Base-by-base conservation (phyloP, 495 filamentous ascomycete genomes). In the Aspergillus panamensis region DNA sequence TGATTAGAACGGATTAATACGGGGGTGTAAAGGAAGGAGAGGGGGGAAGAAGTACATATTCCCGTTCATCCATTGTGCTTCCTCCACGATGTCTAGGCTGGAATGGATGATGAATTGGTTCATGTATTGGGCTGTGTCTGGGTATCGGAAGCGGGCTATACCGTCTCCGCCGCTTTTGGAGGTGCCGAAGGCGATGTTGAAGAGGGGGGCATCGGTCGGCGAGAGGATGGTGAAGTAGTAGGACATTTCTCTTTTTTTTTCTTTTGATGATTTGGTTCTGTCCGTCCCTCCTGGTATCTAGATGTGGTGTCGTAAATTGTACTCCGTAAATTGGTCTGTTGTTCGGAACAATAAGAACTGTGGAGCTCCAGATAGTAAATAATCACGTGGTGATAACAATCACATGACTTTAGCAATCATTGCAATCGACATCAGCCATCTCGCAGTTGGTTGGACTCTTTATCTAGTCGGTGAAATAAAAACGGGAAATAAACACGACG, bases 91-190 rank as follows among this genome's bases (percentile, higher is more conserved):
- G 68, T 98, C 94, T 43, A 98, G 76, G 63, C 87, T 87, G 53
- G 87, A 88, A 76, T 98, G 93, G 47, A 94, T 86, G 71, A 98
- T 89, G 79, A 97, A 97, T 73, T 96, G 94, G 78, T 96, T 97
- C 84, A 96, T 89, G 69, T 93, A 87, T 50, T 89, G 84, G 25
- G 91, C 88, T 60, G 95, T 87, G 47, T 92, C 87, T 31, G 79
- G 83, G 81, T 96, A 97, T 60, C 75, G 73, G 69, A 82, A 80
- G 37, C 90, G 85, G 25, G 94, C 77, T 65, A 91, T 81, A 63
- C 94, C 94, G 80, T 97, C 93, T 63, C 91, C 92, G 75, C 92
- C 91, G 56, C 87, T 83, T 74, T 96, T 96, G 33, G 90, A 92
- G 47, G 92, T 96, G 63, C 94, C 94, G 74, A 98, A 97, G 62